phyloP scores from a whole-genome alignment of 2,329 filamentous ascomycete genomes.

The Claviceps sp. region DNA sequence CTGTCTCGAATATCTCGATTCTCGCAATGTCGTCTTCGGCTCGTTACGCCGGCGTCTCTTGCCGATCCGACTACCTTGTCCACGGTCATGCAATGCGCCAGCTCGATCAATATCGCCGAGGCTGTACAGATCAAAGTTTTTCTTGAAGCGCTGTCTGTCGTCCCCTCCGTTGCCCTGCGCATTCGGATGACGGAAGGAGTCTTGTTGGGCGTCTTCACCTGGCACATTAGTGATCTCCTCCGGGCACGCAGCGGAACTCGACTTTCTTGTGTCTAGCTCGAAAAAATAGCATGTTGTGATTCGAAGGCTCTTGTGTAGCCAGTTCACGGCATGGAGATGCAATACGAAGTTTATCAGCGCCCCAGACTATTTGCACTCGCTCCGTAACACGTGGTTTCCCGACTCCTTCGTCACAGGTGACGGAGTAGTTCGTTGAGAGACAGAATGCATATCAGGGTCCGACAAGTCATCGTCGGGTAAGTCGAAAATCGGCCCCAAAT shows the following conservation, averaged over 20 bases:
- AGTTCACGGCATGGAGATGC: constrained; percentile 41
- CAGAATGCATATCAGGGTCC: constrained; percentile 24
- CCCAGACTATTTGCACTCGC: constrained; percentile 36
- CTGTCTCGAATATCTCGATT: constrained; percentile 20
- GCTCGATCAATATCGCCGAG: constrained; percentile 38
- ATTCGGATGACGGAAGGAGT: constrained; percentile 37
- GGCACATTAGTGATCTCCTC: constrained; percentile 39
- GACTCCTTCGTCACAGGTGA: constrained; percentile 10
- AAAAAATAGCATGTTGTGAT: constrained; percentile 41
- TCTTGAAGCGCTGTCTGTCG: constrained; percentile 26
- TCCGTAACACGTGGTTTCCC: constrained; percentile 36
- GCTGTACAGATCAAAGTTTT: constrained; percentile 38
- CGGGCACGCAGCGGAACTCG: constrained; percentile 30
- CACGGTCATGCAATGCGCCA: constrained; percentile 38
- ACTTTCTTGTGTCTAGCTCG: constrained; percentile 16
- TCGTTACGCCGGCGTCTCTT: constrained; percentile 20
- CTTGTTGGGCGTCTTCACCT: constrained; percentile 28
- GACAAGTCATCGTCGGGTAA: constrained; percentile 26
- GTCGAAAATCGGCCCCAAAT: constrained; percentile 41
- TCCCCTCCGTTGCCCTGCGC: constrained; percentile 23
- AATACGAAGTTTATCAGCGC: constrained; percentile 38
- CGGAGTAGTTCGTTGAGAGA: constrained; percentile 34
- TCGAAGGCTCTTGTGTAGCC: constrained; percentile 47
- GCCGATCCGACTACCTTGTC: constrained; percentile 28
- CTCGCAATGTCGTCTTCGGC: constrained; percentile 24